Evolutionary conservation across 768 basidiomycete species (phyloP), one percentile per base, ranked within the genome.

Genomic region (Dendrothele bispora): DNA sequence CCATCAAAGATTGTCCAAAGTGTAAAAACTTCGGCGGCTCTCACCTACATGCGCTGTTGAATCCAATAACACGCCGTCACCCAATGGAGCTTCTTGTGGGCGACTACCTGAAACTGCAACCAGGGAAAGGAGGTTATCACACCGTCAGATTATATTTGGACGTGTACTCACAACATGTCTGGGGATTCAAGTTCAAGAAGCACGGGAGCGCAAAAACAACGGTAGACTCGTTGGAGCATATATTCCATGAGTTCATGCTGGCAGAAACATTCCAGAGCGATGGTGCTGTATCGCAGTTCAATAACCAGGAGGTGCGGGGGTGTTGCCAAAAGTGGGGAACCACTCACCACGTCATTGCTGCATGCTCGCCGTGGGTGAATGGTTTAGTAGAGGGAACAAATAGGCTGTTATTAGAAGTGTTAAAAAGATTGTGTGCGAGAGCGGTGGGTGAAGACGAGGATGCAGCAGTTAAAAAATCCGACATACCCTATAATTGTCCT

Each of bases 241-340:
- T n/a, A n/a, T n/a, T n/a, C n/a, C n/a, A n/a, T n/a, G n/a, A n/a
- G n/a, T n/a, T n/a, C n/a, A n/a, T n/a, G n/a, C n/a, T n/a, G n/a
- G n/a, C n/a, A n/a, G n/a, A n/a, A n/a, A n/a, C n/a, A n/a, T n/a
- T n/a, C n/a, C n/a, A n/a, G n/a, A n/a, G n/a, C n/a, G 55, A 60
- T 0, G 67, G 68, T 15, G 55, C 61, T 0, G 63, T 64, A 0
- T 39, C 44, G 6, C 65, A 66, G 39, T 67, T 68, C 43, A 46
- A 58, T 26, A 59, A 57, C 34, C 10, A 35, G 0, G 55, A 59
- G 1, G 58, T 66, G 0, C 1, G 28, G 0, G 45, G 42, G 10
- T 61, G 43, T 22, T n/a, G n/a, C n/a, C n/a, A n/a, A n/a, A n/a
- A n/a, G n/a, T n/a, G n/a, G n/a, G n/a, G n/a, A n/a, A n/a, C n/a